Conservation (phyloP, 1,284 basidiomycete species). For the Irpex sp. region DNA sequence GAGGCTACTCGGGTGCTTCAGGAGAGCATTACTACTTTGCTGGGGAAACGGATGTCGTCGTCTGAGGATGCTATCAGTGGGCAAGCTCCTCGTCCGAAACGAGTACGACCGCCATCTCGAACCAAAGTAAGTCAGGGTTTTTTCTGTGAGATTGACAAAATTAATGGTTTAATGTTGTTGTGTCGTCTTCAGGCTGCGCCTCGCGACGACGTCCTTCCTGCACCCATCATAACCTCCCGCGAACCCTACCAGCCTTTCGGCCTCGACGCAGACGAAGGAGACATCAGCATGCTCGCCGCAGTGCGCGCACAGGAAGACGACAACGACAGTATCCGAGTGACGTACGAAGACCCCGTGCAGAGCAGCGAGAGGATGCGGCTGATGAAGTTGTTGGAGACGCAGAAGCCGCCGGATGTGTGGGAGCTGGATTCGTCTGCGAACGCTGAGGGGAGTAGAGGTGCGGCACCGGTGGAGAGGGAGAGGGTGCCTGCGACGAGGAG, state of each 20-base stretch:
- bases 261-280: neutral
- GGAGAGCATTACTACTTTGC: slow-evolving; percentile 56
- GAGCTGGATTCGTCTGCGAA: neutral
- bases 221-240: neutral
- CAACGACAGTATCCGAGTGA: slow-evolving; percentile 36
- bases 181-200: neutral
- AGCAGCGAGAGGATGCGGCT: slow-evolving; percentile 48
- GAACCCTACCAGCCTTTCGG: neutral
- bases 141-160: no score
- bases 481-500: neutral
- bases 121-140: slow-evolving; percentile 33
- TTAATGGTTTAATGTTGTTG: neutral
- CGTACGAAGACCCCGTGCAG: slow-evolving; percentile 65
- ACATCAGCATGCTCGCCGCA: neutral
- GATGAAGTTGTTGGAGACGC: slow-evolving; percentile 29
- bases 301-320: slow-evolving; percentile 22
- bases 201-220: neutral
- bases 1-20: slow-evolving; percentile 45
- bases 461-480: neutral
- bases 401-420: slow-evolving; percentile 2
- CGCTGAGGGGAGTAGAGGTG: neutral
- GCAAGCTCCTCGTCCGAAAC: slow-evolving; percentile 28
- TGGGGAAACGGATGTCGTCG: slow-evolving; percentile 55
- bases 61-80: slow-evolving; percentile 26
- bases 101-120: slow-evolving; percentile 34